Evolutionary conservation across 1,284 basidiomycete genomes (phyloP).

Genomic region (Coniferiporia sulphurascens): DNA sequence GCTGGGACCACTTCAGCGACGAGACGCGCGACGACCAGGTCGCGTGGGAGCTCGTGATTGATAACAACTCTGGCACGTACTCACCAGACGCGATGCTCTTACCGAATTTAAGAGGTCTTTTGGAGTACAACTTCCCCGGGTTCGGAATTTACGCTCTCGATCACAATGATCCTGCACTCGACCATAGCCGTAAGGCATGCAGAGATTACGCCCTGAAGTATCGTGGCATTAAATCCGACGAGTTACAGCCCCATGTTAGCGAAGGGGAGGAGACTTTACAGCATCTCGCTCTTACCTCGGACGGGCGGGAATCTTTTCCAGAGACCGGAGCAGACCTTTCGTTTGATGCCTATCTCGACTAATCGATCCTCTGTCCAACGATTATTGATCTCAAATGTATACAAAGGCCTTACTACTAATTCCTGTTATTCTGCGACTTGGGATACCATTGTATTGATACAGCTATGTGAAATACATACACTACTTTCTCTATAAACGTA

Average conservation of each 20-base stretch:
- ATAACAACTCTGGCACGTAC: conserved; percentile 76
- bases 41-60: conserved; percentile 69
- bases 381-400: no score
- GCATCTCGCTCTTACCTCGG: conserved; percentile 18
- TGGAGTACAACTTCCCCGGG: conserved; percentile 68
- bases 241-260: conserved; percentile 55
- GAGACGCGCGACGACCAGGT: conserved; percentile 45
- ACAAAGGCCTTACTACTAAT: no score
- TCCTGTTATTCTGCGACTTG: background rate
- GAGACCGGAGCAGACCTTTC: background rate
- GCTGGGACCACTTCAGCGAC: conserved; percentile 61
- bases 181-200: conserved; percentile 58
- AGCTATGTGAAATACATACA: conserved; percentile 10
- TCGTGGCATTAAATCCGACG: conserved; percentile 50
- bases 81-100: conserved; percentile 57
- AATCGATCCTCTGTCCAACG: no score
- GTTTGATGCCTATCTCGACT: background rate
- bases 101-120: conserved; percentile 46
- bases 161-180: conserved; percentile 53
- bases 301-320: no score
- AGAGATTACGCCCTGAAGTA: conserved; percentile 54
- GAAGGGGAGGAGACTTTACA: conserved; percentile 50
- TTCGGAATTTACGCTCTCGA: conserved; percentile 53
- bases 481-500: background rate
- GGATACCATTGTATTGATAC: conserved; percentile 8